Evolutionary conservation across 2,329 filamentous ascomycete species (phyloP).

Genomic region (Pestalotiopsis fici): DNA sequence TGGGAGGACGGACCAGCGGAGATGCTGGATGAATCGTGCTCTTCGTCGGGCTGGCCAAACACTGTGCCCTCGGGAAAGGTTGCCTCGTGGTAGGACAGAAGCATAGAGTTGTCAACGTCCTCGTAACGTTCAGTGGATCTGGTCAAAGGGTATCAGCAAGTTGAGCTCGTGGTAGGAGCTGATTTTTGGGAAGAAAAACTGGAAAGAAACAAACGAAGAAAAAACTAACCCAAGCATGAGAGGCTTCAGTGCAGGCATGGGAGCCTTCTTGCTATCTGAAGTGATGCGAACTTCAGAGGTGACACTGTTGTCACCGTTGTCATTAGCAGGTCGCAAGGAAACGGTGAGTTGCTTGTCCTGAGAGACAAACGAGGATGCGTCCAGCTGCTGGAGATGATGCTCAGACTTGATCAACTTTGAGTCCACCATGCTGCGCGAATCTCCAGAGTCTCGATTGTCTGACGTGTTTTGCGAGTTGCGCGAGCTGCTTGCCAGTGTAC

Average conservation of each 20-base stretch:
- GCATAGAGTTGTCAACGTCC: too few species aligned
- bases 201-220: neutral
- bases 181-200: too few species aligned
- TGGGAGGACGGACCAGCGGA: too few species aligned
- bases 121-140: too few species aligned
- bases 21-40: too few species aligned
- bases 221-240: conserved; percentile 27
- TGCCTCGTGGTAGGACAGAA: too few species aligned
- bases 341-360: conserved; percentile 39
- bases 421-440: conserved; percentile 15
- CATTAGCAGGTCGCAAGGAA: conserved; percentile 32
- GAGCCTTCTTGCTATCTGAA: conserved; percentile 24
- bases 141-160: too few species aligned
- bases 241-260: conserved; percentile 28
- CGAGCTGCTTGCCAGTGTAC: conserved; percentile 32
- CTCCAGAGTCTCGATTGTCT: neutral
- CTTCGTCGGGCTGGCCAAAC: too few species aligned
- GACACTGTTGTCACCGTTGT: conserved; percentile 30
- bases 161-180: too few species aligned
- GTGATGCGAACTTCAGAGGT: conserved; percentile 39
- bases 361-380: conserved; percentile 42
- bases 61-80: too few species aligned
- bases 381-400: conserved; percentile 38
- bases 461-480: neutral
- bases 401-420: conserved; percentile 28